Evolutionary conservation across 495 filamentous ascomycete genomes (phyloP).

Genomic region (Talaromyces wortmannii): DNA sequence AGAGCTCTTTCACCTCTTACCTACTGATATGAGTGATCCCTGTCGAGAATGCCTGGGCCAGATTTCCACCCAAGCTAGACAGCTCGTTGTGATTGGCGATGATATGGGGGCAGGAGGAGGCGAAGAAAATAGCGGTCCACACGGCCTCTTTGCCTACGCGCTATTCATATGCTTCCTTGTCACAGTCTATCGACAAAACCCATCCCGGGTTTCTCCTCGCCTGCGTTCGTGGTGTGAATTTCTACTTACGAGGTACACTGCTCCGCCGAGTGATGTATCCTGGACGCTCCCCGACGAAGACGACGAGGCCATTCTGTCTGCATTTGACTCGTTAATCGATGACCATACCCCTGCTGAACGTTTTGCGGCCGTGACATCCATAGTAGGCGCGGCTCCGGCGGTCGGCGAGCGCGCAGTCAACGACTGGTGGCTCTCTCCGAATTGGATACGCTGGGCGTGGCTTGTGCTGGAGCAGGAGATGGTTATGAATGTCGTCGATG

Average conservation of each 20-base stretch:
- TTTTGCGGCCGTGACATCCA: slow-evolving; percentile 8
- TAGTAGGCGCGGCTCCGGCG: slow-evolving; percentile 4
- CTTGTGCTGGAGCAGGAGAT: slow-evolving; percentile 29
- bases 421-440: slow-evolving; percentile 31
- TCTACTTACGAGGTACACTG: slow-evolving; percentile 27
- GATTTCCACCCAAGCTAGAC: slow-evolving; percentile 11
- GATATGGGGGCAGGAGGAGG: not conserved
- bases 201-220: slow-evolving; percentile 17
- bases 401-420: slow-evolving; percentile 6
- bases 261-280: slow-evolving; percentile 17
- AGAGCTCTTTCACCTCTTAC: slow-evolving; percentile 26
- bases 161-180: slow-evolving; percentile 19
- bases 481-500: slow-evolving; percentile 26
- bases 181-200: slow-evolving; percentile 6
- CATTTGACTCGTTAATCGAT: slow-evolving; percentile 16
- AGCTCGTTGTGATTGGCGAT: slow-evolving; percentile 13
- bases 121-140: not conserved
- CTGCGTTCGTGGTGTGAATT: slow-evolving; percentile 29
- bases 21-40: slow-evolving; percentile 19
- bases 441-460: slow-evolving; percentile 38
- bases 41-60: slow-evolving; percentile 17
- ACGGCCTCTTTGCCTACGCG: slow-evolving; percentile 19
- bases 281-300: slow-evolving; percentile 23
- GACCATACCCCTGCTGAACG: not conserved
- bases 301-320: slow-evolving; percentile 15